Conservation (phyloP, 108 stramenopile species). For the Chaetoceros tenuissimus region DNA sequence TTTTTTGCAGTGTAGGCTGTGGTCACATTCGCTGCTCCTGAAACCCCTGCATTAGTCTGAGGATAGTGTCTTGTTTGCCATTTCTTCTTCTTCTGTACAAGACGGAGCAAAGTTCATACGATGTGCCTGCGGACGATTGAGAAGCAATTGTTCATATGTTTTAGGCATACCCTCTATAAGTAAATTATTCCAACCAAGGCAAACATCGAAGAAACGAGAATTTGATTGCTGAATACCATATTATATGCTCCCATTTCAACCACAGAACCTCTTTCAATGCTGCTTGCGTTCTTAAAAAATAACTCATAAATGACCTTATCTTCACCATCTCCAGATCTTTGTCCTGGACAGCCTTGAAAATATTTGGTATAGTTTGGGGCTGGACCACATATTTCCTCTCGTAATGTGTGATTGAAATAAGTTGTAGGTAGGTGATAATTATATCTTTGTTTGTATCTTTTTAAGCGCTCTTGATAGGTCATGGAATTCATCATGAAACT, state of each 20-base stretch:
- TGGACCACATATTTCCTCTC: not conserved
- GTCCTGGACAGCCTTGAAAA: not conserved
- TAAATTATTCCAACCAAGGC: conserved; percentile 43
- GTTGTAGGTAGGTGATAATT: not conserved
- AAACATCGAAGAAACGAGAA: conserved; percentile 38
- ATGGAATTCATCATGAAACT: no score
- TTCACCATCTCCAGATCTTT: conserved; percentile 10
- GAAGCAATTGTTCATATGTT: conserved; percentile 16
- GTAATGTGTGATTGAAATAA: not conserved
- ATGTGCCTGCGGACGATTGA: conserved; percentile 36
- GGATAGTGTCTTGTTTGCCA: conserved; percentile 5
- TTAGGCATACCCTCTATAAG: conserved; percentile 40
- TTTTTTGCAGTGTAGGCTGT: conserved; percentile 7
- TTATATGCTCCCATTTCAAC: conserved; percentile 55
- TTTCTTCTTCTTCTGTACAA: conserved; percentile 16
- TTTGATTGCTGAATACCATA: conserved; percentile 40
- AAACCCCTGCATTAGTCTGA: conserved; percentile 35
- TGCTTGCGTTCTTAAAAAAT: conserved; percentile 14
- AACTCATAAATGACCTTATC: conserved; percentile 24
- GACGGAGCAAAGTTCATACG: conserved; percentile 41
- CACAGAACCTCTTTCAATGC: conserved; percentile 16
- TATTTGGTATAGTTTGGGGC: not conserved
- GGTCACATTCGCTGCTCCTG: conserved; percentile 14
- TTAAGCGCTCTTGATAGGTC: not conserved
- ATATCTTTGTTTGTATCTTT: not conserved